A percentile compares a stretch with the other conserved stretches of the same genome.
These are phyloP conservation scores for Atkinsonella texensis DNA, from an alignment of 2,329 filamentous ascomycete species.

Conservation along the genomic window DNA sequence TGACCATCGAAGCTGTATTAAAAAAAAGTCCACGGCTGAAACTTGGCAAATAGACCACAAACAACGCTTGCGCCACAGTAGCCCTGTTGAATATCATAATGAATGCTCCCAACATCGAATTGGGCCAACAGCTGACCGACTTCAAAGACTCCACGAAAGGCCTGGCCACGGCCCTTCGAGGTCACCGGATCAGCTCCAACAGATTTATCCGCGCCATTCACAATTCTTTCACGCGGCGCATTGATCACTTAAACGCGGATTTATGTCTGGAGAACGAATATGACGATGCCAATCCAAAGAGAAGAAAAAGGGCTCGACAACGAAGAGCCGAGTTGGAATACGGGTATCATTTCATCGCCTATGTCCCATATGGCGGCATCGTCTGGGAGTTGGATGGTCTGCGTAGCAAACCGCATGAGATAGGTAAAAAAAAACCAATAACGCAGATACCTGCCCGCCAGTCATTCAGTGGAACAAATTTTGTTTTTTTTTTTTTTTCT, in stretches of 20 bases:
- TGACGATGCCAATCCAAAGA: conserved; percentile 22
- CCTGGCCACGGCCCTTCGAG: conserved; percentile 61
- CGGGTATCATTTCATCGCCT: conserved; percentile 81
- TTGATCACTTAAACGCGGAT: conserved; percentile 65
- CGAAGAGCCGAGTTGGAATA: conserved; percentile 41
- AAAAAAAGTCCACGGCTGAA: background rate
- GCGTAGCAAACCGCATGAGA: conserved; percentile 48
- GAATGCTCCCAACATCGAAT: conserved; percentile 55
- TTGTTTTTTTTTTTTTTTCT: background rate
- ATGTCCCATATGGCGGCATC: conserved; percentile 60
- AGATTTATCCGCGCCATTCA: conserved; percentile 69
- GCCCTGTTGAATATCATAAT: conserved; percentile 89
- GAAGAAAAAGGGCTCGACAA: conserved; percentile 20
- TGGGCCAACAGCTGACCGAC: conserved; percentile 56
- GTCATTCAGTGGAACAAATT: background rate
- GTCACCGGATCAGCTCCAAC: conserved; percentile 62
- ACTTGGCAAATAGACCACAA: conserved; percentile 44
- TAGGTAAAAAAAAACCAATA: conserved; percentile 15
- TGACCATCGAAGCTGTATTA: background rate
- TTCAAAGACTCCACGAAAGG: conserved; percentile 63
- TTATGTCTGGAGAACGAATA: conserved; percentile 49
- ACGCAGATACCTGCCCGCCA: background rate
- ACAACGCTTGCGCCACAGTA: conserved; percentile 84
- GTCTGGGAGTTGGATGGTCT: conserved; percentile 89
- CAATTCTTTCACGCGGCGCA: conserved; percentile 73